Conservation (phyloP, 1,139 yeast genomes). For the Eremothecium coryli region DNA sequence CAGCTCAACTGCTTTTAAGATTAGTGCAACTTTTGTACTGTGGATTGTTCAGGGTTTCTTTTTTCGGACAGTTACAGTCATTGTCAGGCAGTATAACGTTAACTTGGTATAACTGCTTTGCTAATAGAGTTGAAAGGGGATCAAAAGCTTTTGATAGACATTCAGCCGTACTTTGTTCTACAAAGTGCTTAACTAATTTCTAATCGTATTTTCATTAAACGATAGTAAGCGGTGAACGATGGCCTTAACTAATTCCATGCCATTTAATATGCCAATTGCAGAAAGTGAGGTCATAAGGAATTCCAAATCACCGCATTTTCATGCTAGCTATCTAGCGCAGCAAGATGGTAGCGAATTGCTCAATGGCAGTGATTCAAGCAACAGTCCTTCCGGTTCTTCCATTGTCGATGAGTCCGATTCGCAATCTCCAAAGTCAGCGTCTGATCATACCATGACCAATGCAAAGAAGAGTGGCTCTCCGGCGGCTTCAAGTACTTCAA, state of each 20-base stretch:
- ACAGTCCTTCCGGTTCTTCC: slow-evolving; percentile 4
- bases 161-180: no score
- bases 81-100: no score
- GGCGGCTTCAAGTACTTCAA: slow-evolving; percentile 6
- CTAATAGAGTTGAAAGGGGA: no score
- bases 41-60: no score
- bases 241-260: slow-evolving; percentile 32
- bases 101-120: no score
- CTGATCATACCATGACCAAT: slow-evolving; percentile 1
- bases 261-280: slow-evolving; percentile 25
- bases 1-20: no score
- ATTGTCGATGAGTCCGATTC: slow-evolving; percentile 6
- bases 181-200: no score
- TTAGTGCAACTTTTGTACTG: no score
- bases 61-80: no score
- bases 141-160: no score
- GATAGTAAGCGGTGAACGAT: no score
- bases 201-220: no score
- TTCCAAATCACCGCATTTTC: slow-evolving; percentile 28
- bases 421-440: slow-evolving; percentile 8
- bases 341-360: slow-evolving; percentile 1
- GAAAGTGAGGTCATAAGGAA: slow-evolving; percentile 27
- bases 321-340: slow-evolving; percentile 21
- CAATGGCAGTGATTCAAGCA: slow-evolving; percentile 6
- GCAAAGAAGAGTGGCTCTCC: slow-evolving; percentile 5